These are phyloP conservation scores for Gynandropsis gynandra DNA, from an alignment of 345 rosid genomes.

Conservation along the genomic window DNA sequence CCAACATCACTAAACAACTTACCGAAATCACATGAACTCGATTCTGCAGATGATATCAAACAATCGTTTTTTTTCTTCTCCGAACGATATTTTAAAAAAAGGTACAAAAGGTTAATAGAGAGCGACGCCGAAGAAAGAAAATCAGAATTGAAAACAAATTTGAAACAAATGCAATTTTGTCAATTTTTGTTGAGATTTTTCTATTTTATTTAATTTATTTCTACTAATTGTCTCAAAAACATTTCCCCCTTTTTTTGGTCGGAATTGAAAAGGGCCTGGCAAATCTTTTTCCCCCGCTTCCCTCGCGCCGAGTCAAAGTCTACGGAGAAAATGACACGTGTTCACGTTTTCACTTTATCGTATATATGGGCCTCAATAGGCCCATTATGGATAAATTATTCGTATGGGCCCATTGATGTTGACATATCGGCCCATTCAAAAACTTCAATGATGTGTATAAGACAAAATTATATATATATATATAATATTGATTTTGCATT, in stretches of 20 bases:
- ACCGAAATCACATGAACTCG: conserved; percentile 1
- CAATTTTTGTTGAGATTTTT: too few species aligned
- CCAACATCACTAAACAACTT: conserved; percentile 24
- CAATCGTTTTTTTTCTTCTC: not conserved
- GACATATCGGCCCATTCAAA: too few species aligned
- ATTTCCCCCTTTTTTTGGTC: too few species aligned
- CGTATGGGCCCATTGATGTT: too few species aligned
- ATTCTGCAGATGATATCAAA: not conserved
- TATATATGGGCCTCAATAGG: too few species aligned
- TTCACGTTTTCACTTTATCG: too few species aligned
- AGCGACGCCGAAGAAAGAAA: not conserved
- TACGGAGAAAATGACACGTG: conserved; percentile 11
- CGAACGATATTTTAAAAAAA: not conserved
- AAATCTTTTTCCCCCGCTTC: not conserved
- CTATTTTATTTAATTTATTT: not conserved
- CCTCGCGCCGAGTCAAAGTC: conserved; percentile 22
- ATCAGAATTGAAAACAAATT: too few species aligned
- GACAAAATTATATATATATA: too few species aligned
- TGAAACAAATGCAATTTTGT: too few species aligned
- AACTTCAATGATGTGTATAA: not conserved
- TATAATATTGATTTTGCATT: too few species aligned
- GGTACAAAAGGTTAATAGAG: not conserved
- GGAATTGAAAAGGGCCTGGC: not conserved
- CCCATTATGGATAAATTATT: too few species aligned
- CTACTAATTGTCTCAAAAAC: too few species aligned